Conservation (phyloP, 129 eudicot genomes). For the Logfia minima region DNA sequence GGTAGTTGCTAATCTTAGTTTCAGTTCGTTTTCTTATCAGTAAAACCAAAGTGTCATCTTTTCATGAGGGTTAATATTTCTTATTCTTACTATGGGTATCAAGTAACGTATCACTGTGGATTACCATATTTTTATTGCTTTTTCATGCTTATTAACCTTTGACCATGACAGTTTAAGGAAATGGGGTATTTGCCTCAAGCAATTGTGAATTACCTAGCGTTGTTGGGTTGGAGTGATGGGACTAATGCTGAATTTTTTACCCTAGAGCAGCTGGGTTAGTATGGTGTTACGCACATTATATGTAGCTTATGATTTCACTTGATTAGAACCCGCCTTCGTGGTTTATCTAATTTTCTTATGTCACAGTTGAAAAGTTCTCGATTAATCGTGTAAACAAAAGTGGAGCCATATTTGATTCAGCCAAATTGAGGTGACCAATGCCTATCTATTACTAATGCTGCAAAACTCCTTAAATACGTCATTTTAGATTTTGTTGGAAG, state of each 20-base stretch:
- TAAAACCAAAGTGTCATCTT: background rate
- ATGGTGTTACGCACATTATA: slow-evolving; percentile 11
- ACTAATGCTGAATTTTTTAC: slow-evolving; percentile 88
- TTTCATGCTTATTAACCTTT: slow-evolving; percentile 2
- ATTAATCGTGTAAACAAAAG: slow-evolving; percentile 91
- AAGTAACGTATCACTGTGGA: background rate
- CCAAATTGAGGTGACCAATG: slow-evolving; percentile 70
- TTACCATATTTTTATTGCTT: slow-evolving; percentile 12
- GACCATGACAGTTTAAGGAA: slow-evolving; percentile 67
- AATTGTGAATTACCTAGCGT: slow-evolving; percentile 83
- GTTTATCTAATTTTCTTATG: slow-evolving; percentile 29
- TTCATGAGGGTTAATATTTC: background rate
- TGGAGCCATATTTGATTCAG: slow-evolving; percentile 88
- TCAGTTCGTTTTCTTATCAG: background rate
- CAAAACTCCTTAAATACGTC: background rate
- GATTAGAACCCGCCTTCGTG: background rate
- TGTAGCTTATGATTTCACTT: slow-evolving; percentile 27
- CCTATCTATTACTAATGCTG: slow-evolving; percentile 4
- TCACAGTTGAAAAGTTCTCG: slow-evolving; percentile 83
- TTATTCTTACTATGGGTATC: background rate
- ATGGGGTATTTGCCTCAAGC: slow-evolving; percentile 93
- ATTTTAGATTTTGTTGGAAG: slow-evolving; percentile 9
- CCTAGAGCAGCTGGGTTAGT: slow-evolving; percentile 85
- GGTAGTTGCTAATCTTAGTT: slow-evolving; percentile 43
- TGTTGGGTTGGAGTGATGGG: slow-evolving; percentile 99